Evolutionary conservation across 805 yeast genomes (phyloP).

Genomic region (Teunomyces aglyptinius): DNA sequence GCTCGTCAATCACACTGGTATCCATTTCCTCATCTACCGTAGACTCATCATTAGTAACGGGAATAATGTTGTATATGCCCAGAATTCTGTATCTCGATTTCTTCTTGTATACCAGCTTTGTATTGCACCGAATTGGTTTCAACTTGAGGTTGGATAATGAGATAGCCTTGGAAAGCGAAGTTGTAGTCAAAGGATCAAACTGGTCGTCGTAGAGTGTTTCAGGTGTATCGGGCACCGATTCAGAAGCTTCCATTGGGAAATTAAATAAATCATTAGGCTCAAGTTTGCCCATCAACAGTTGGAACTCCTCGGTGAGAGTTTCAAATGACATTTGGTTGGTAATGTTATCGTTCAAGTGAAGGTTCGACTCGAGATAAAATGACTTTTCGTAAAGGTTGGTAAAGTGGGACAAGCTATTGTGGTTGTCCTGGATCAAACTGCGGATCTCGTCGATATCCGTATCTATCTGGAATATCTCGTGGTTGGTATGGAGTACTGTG

Average conservation of each 20-base stretch:
- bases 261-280: constrained; percentile 10
- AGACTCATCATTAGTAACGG: constrained; percentile 22
- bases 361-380: constrained; percentile 32
- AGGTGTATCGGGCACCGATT: constrained; percentile 1
- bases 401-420: constrained; percentile 21
- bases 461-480: constrained; percentile 18
- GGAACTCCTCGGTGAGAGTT: constrained; percentile 29
- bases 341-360: constrained; percentile 28
- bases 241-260: neutral
- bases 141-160: constrained; percentile 38
- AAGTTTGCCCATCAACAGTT: constrained; percentile 20
- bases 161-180: neutral
- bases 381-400: constrained; percentile 31
- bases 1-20: neutral
- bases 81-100: constrained; percentile 42
- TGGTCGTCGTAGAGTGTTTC: neutral
- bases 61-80: constrained; percentile 36
- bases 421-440: constrained; percentile 22
- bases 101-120: constrained; percentile 32
- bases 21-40: neutral
- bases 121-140: constrained; percentile 39
- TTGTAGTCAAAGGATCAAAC: neutral
- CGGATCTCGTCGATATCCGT: constrained; percentile 26
- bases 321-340: constrained; percentile 32
- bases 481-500: constrained; percentile 4